Conservation (phyloP, 805 yeast genomes). For the Starmerella tilneyi region DNA sequence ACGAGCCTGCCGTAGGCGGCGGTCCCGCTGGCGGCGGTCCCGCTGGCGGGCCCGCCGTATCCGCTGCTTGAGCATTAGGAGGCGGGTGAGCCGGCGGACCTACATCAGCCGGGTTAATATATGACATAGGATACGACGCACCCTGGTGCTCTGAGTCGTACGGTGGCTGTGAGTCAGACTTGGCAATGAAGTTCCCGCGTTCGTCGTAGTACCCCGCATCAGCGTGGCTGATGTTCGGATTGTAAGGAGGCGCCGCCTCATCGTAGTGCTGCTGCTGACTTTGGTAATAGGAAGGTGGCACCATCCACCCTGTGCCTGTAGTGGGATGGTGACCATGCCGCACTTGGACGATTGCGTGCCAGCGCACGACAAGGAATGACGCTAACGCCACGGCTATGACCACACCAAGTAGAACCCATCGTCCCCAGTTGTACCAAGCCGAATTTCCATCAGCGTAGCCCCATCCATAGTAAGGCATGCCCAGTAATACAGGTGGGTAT, state of each 20-base stretch:
- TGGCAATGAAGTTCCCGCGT: conserved; percentile 37
- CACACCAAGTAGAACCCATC: conserved; percentile 31
- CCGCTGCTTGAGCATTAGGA: not conserved
- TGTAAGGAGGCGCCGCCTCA: conserved; percentile 27
- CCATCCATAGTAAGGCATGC: no score
- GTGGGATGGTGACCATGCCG: conserved; percentile 45
- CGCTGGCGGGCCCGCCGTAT: conserved; percentile 14
- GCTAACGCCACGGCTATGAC: conserved; percentile 24
- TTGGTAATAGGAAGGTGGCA: conserved; percentile 60
- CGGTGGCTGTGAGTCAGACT: not conserved
- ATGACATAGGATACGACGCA: not conserved
- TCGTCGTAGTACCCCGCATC: conserved; percentile 73
- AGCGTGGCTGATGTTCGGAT: conserved; percentile 27
- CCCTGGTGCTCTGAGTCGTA: not conserved
- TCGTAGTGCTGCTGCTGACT: conserved; percentile 45
- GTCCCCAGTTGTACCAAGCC: conserved; percentile 30
- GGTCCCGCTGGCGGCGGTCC: conserved; percentile 22
- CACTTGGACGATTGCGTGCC: conserved; percentile 24
- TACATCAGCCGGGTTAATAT: not conserved
- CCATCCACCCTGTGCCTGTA: conserved; percentile 73
- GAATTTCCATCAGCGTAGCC: not conserved
- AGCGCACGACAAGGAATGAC: conserved; percentile 18
- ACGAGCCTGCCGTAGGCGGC: conserved; percentile 12
- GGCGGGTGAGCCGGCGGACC: conserved; percentile 20
- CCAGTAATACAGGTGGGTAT: no score